phyloP scores from a whole-genome alignment of 768 basidiomycete genomes.

The Suillus lakei region DNA sequence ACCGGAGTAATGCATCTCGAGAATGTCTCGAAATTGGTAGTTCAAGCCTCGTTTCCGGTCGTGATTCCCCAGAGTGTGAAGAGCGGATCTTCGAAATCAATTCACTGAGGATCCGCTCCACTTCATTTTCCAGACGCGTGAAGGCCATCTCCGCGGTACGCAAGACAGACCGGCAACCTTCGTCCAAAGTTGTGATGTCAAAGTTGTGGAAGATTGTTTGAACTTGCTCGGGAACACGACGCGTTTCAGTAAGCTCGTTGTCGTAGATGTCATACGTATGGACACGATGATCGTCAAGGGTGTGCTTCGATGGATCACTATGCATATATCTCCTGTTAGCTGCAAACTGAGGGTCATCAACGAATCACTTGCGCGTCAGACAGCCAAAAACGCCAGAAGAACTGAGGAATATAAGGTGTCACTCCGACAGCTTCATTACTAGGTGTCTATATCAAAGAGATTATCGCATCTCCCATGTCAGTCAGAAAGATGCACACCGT shows the following conservation, averaged over 20 bases:
- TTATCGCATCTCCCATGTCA: background rate
- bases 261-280: slow-evolving; percentile 59
- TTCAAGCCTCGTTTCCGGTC: slow-evolving; percentile 21
- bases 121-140: slow-evolving; percentile 45
- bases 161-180: slow-evolving; percentile 41
- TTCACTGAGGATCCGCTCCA: slow-evolving; percentile 42
- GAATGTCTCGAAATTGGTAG: slow-evolving; percentile 25
- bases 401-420: slow-evolving; percentile 48
- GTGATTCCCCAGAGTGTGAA: slow-evolving; percentile 14
- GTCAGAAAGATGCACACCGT: background rate
- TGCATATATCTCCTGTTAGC: background rate
- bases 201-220: slow-evolving; percentile 51
- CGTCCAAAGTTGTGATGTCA: slow-evolving; percentile 34
- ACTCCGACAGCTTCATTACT: slow-evolving; percentile 23
- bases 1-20: slow-evolving; percentile 50
- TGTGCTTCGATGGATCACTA: slow-evolving; percentile 35
- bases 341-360: background rate
- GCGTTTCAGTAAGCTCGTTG: slow-evolving; percentile 52
- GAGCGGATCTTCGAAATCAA: slow-evolving; percentile 39
- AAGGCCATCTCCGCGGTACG: slow-evolving; percentile 50
- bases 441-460: background rate
- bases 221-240: slow-evolving; percentile 39
- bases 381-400: slow-evolving; percentile 56
- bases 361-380: slow-evolving; percentile 44
- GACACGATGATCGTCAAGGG: slow-evolving; percentile 43